A percentile compares a stretch with the other conserved stretches of the same genome.
Conservation (phyloP, 2,329 filamentous ascomycete genomes). For the Talaromyces islandicus region DNA sequence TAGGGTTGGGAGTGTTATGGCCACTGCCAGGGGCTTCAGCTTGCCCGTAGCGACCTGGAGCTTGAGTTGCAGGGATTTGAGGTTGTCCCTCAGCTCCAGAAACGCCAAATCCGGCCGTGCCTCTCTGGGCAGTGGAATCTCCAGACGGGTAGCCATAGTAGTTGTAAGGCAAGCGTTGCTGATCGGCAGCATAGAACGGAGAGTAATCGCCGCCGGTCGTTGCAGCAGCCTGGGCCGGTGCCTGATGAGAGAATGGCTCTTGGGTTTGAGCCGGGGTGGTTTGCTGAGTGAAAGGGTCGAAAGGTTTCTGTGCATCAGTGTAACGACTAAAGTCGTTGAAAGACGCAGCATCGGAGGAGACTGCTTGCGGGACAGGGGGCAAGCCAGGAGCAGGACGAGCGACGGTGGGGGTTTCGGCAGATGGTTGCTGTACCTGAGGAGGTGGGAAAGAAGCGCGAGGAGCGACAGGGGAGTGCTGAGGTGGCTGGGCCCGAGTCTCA, state of each 20-base stretch:
- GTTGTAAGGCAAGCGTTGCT: slow-evolving; percentile 69
- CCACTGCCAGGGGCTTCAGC: slow-evolving; percentile 76
- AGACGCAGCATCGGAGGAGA: slow-evolving; percentile 39
- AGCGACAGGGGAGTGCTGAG: slow-evolving; percentile 82
- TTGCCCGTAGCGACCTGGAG: slow-evolving; percentile 66
- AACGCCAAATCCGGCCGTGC: slow-evolving; percentile 67
- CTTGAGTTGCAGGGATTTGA: slow-evolving; percentile 60
- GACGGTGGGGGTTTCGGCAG: slow-evolving; percentile 37
- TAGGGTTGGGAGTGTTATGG: slow-evolving; percentile 83
- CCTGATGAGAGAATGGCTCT: slow-evolving; percentile 49
- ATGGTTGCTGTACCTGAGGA: slow-evolving; percentile 32
- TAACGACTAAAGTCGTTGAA: slow-evolving; percentile 50
- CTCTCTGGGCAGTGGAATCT: slow-evolving; percentile 68
- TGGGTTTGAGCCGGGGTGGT: slow-evolving; percentile 57
- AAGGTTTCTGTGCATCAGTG: slow-evolving; percentile 66
- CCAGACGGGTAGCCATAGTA: slow-evolving; percentile 69
- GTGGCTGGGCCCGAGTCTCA: slow-evolving; percentile 88
- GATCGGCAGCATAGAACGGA: slow-evolving; percentile 75
- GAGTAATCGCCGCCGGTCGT: slow-evolving; percentile 66
- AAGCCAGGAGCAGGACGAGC: slow-evolving; percentile 58
- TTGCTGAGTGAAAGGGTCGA: slow-evolving; percentile 81
- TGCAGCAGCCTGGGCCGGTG: slow-evolving; percentile 55
- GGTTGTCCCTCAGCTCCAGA: slow-evolving; percentile 55
- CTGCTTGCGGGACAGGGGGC: slow-evolving; percentile 53
- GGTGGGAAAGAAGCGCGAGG: slow-evolving; percentile 85